Evolutionary conservation across 805 yeast species (phyloP), one percentile per base, ranked within the genome.

Genomic region (Nakazawaea populi): DNA sequence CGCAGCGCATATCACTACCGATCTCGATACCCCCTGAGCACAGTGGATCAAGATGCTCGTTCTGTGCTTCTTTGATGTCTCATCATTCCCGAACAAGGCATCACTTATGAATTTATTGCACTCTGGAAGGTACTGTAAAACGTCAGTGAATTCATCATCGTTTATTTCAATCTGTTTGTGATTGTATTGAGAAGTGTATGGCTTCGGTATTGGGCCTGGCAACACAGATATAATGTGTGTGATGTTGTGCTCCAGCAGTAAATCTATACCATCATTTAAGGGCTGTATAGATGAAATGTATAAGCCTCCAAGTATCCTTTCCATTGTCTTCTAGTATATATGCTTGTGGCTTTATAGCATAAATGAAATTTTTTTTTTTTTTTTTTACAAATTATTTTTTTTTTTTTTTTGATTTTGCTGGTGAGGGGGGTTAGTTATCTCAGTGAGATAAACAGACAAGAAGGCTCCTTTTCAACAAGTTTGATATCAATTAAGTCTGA

Each of bases 221-320:
- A 89, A 67, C 0, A 85, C 76, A 0, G 96, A 84, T 27, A 92
- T 64, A 9, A 94, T 79, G 61, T 86, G 89, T 0, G 89, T 77
- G 42, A 94, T 83, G 8, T 79, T 76, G 56, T 75, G 68, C 27
- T 77, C 72, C 27, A 71, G 70, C 32, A 66, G 67, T 42, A 88
- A 66, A 42, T 85, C 81, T 11, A 73, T 66, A 41, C 69, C 75
- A 3, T 79, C 74, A 12, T 76, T 68, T 27, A 90, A 68, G 0
- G 96, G 87, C 47, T 77, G 79, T 24, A 85, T 70, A 0, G 94
- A 80, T 4, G 96, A 90, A 12, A 92, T 66, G 66, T 82, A 87
- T 1, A 92, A 75, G 7, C 84, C 83, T 29, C 95, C 96, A n/a
- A 88, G 66, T n/a, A 90, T 76, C 59, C 95, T 73, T 50, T 79